These are phyloP conservation scores for Aspergillus sp. DNA, from an alignment of 2,329 filamentous ascomycete species.

Conservation along the genomic window DNA sequence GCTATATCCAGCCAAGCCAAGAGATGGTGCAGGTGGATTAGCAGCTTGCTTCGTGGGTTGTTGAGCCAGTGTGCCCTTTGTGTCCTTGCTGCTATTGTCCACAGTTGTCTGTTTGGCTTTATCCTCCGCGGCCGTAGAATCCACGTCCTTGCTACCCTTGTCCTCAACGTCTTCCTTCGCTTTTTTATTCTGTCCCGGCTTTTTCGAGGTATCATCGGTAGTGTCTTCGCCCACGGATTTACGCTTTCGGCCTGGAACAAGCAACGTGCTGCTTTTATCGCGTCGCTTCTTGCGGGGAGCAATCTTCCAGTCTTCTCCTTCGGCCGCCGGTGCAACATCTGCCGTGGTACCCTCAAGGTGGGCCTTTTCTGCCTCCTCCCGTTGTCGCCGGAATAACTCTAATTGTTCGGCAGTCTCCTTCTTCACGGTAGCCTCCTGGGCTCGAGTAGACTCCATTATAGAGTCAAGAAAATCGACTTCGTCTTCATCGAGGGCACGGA, in stretches of 20 bases:
- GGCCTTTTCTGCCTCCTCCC: constrained; percentile 58
- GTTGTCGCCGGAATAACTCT: constrained; percentile 58
- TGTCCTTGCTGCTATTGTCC: neutral
- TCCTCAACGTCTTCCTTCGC: neutral
- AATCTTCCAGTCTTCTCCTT: constrained; percentile 51
- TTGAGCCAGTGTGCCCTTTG: neutral
- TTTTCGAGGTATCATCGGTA: constrained; percentile 6
- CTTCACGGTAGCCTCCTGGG: constrained; percentile 57
- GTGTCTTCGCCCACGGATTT: constrained; percentile 36
- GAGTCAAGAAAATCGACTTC: constrained; percentile 56
- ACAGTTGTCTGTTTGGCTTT: neutral
- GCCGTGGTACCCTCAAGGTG: constrained; percentile 39
- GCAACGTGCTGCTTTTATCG: constrained; percentile 43
- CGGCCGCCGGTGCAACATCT: constrained; percentile 30
- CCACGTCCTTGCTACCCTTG: neutral
- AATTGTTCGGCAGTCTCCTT: constrained; percentile 61
- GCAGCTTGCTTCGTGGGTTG: neutral
- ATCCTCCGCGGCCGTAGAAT: neutral
- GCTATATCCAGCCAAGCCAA: constrained; percentile 9
- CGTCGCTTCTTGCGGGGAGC: constrained; percentile 55
- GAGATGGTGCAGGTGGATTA: neutral
- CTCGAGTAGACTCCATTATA: constrained; percentile 57
- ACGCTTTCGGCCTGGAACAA: constrained; percentile 43
- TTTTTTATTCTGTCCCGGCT: constrained; percentile 13
- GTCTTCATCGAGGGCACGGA: constrained; percentile 52